Evolutionary conservation across 306 rosid genomes (phyloP).

Genomic region (Fagus sylvatica): DNA sequence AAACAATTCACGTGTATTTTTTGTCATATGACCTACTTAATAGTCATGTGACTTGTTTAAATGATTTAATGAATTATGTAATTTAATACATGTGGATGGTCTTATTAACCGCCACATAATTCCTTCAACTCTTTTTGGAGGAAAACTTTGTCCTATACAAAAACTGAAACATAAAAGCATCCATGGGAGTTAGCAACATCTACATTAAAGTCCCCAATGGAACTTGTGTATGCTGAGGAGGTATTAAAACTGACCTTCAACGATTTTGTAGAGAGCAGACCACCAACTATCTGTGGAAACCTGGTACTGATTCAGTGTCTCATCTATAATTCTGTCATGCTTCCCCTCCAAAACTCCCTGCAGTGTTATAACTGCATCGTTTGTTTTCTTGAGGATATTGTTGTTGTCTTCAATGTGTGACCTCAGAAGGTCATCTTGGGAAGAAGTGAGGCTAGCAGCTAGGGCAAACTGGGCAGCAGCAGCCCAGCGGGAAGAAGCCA

Average conservation of each 20-base stretch:
- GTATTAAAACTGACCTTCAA: slow-evolving; percentile 44
- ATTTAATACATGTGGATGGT: too few species aligned
- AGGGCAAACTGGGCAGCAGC: slow-evolving; percentile 72
- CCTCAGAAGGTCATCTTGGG: slow-evolving; percentile 54
- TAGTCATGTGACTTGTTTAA: too few species aligned
- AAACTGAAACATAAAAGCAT: too few species aligned
- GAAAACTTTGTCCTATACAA: too few species aligned
- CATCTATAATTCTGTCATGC: slow-evolving; percentile 63
- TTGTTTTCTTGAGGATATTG: slow-evolving; percentile 48
- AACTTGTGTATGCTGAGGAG: too few species aligned
- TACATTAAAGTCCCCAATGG: too few species aligned
- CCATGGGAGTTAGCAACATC: too few species aligned
- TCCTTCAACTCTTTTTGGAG: too few species aligned
- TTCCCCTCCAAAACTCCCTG: slow-evolving; percentile 75
- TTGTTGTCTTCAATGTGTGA: slow-evolving; percentile 27
- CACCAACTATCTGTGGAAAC: slow-evolving; percentile 68
- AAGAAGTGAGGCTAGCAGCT: slow-evolving; percentile 61
- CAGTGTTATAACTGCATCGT: slow-evolving; percentile 63
- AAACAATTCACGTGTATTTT: too few species aligned
- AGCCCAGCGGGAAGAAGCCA: slow-evolving; percentile 52
- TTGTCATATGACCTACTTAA: too few species aligned
- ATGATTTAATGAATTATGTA: too few species aligned
- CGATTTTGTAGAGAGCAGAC: slow-evolving; percentile 57
- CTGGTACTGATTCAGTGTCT: slow-evolving; percentile 35
- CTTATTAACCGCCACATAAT: too few species aligned